Conservation (phyloP, 2,329 filamentous ascomycete genomes). For the Cladosporium oxysporum region DNA sequence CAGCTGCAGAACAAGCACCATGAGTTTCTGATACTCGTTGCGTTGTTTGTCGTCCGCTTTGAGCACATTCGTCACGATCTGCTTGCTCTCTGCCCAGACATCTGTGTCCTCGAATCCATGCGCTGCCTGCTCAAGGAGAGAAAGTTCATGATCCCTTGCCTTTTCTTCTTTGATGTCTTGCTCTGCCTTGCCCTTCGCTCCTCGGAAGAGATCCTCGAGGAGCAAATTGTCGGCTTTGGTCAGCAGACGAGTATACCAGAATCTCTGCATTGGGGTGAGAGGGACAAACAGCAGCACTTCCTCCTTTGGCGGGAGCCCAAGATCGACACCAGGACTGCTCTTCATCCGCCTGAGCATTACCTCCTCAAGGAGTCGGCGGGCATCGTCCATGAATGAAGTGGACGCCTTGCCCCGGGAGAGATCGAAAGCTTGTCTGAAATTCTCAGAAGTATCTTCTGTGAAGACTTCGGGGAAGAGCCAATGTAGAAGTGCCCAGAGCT, state of each 20-base stretch:
- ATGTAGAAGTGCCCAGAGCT: slow-evolving; percentile 59
- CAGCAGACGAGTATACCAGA: slow-evolving; percentile 60
- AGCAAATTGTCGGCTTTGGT: slow-evolving; percentile 55
- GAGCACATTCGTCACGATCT: slow-evolving; percentile 44
- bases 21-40: slow-evolving; percentile 43
- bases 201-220: slow-evolving; percentile 55
- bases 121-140: not conserved
- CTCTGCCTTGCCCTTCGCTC: slow-evolving; percentile 48
- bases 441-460: slow-evolving; percentile 48
- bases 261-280: slow-evolving; percentile 58
- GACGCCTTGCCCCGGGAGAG: slow-evolving; percentile 57
- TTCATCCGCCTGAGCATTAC: slow-evolving; percentile 64
- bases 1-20: slow-evolving; percentile 59
- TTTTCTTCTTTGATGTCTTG: slow-evolving; percentile 41
- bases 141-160: slow-evolving; percentile 29
- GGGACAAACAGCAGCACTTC: slow-evolving; percentile 61
- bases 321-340: slow-evolving; percentile 54
- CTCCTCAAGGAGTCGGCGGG: slow-evolving; percentile 55
- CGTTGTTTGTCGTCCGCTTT: slow-evolving; percentile 8
- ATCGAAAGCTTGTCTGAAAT: slow-evolving; percentile 60
- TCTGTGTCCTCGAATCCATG: slow-evolving; percentile 22
- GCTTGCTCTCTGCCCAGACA: slow-evolving; percentile 51
- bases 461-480: slow-evolving; percentile 64
- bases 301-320: slow-evolving; percentile 58
- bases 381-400: slow-evolving; percentile 54